phyloP scores from a whole-genome alignment of 192 early-diverging fungal species.

The Coemansia sp. region DNA sequence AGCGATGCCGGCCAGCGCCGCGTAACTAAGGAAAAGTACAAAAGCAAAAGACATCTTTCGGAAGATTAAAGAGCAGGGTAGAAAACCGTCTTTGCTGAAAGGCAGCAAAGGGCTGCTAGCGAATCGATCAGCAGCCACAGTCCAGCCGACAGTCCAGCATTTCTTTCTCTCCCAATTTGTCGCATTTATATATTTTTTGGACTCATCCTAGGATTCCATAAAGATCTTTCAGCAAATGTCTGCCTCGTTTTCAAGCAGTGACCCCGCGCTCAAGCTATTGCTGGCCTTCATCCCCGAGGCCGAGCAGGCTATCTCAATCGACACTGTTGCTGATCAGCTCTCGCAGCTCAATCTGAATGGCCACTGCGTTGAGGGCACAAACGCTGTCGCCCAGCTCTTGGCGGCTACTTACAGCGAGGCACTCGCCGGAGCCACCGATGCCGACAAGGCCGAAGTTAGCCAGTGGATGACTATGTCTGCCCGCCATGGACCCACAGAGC shows the following conservation, averaged over 20 bases:
- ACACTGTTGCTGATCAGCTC: slow-evolving; percentile 42
- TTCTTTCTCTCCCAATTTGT: background rate
- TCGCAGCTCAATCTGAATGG: slow-evolving; percentile 40
- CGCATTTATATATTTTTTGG: background rate
- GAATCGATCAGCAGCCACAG: too few relatives aligned
- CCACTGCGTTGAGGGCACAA: slow-evolving; percentile 42
- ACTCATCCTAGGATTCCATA: background rate
- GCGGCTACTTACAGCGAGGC: slow-evolving; percentile 42
- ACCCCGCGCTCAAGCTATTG: slow-evolving; percentile 45
- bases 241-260: slow-evolving; percentile 32
- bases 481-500: slow-evolving; percentile 43
- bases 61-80: background rate
- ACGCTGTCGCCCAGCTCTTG: slow-evolving; percentile 39
- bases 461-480: slow-evolving; percentile 56
- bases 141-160: background rate
- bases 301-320: slow-evolving; percentile 23
- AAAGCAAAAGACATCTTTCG: background rate
- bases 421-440: slow-evolving; percentile 35
- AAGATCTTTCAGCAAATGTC: slow-evolving; percentile 23
- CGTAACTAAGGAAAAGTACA: slow-evolving; percentile 10
- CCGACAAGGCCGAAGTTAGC: slow-evolving; percentile 48
- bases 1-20: slow-evolving; percentile 18
- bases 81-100: background rate
- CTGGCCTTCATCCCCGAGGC: slow-evolving; percentile 38
- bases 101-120: too few relatives aligned